These are phyloP conservation scores for Naganishia vaughanmartiniae DNA, from an alignment of 768 basidiomycete genomes.

Conservation along the genomic window DNA sequence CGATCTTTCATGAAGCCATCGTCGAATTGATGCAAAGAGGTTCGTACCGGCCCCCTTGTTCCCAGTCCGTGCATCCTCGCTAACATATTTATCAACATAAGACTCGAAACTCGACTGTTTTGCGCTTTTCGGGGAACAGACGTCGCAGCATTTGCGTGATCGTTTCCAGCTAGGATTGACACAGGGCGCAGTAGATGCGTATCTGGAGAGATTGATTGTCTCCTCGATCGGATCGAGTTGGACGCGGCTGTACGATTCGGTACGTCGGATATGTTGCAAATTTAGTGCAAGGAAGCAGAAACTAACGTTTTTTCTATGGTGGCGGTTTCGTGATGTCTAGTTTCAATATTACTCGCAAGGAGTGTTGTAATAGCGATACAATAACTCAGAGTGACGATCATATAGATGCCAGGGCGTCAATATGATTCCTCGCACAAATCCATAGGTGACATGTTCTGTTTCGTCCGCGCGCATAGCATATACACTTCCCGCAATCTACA, in stretches of 20 bases:
- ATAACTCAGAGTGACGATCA: not conserved
- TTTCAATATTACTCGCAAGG: conserved; percentile 94
- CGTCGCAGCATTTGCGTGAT: conserved; percentile 79
- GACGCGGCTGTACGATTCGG: conserved; percentile 91
- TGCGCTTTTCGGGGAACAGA: conserved; percentile 82
- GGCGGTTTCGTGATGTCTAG: conserved; percentile 53
- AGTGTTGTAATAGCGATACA: conserved; percentile 58
- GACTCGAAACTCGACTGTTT: conserved; percentile 92
- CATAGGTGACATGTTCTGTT: not conserved
- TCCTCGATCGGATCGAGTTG: conserved; percentile 87
- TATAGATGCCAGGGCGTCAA: not conserved
- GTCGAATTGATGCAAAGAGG: conserved; percentile 99
- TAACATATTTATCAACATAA: conserved; percentile 46
- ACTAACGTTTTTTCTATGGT: not conserved
- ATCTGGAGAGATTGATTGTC: conserved; percentile 85
- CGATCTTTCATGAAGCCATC: conserved; percentile 56
- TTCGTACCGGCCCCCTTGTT: conserved; percentile 46
- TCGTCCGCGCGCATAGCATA: too few species aligned
- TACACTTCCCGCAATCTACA: not conserved
- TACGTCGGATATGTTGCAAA: not conserved
- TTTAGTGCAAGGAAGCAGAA: too few species aligned
- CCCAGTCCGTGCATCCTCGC: conserved; percentile 5
- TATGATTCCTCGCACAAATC: not conserved
- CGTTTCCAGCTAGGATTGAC: conserved; percentile 90
- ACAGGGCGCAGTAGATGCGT: conserved; percentile 72